Conservation (phyloP, 768 basidiomycete genomes). For the Leccinum pellstonianum region DNA sequence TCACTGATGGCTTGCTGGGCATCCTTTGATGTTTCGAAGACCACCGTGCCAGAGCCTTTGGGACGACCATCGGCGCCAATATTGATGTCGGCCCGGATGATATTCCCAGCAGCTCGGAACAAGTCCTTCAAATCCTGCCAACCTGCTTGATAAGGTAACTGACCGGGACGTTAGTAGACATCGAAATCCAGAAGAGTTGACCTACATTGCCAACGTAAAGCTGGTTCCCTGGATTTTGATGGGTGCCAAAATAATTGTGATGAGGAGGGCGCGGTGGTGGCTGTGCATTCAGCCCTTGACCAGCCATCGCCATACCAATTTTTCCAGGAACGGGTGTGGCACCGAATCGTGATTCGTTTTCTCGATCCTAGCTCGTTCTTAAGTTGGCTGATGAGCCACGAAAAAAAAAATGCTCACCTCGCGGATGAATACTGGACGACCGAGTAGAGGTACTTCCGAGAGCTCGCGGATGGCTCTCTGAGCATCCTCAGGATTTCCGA, state of each 20-base stretch:
- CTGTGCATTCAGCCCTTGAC: slow-evolving; percentile 75
- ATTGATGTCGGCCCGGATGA: slow-evolving; percentile 94
- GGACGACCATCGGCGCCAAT: slow-evolving; percentile 90
- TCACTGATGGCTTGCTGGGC: slow-evolving; percentile 88
- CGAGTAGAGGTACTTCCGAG: slow-evolving; percentile 86
- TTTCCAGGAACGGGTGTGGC: slow-evolving; percentile 94
- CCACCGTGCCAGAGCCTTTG: slow-evolving; percentile 96
- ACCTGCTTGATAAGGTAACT: slow-evolving; percentile 96
- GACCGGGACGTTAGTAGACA: slow-evolving; percentile 6
- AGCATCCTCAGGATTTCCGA: slow-evolving; percentile 83
- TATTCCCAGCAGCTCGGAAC: slow-evolving; percentile 93
- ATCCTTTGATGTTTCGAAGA: slow-evolving; percentile 89
- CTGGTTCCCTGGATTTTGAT: slow-evolving; percentile 76
- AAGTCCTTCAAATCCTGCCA: slow-evolving; percentile 99
- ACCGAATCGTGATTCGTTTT: slow-evolving; percentile 93
- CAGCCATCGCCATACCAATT: slow-evolving; percentile 94
- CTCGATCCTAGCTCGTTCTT: slow-evolving; percentile 73
- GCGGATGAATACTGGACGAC: slow-evolving; percentile 93
- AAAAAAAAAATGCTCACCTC: slow-evolving; percentile 55
- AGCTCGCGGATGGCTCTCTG: slow-evolving; percentile 88
- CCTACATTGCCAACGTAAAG: slow-evolving; percentile 90
- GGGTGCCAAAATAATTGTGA: slow-evolving; percentile 66
- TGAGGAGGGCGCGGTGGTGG: slow-evolving; percentile 83
- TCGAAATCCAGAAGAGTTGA: background rate
- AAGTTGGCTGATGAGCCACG: background rate